Evolutionary conservation across 208 protist genomes (phyloP), one percentile per base, ranked within the genome.

Genomic region (Herpetomonas samuelpessoai): DNA sequence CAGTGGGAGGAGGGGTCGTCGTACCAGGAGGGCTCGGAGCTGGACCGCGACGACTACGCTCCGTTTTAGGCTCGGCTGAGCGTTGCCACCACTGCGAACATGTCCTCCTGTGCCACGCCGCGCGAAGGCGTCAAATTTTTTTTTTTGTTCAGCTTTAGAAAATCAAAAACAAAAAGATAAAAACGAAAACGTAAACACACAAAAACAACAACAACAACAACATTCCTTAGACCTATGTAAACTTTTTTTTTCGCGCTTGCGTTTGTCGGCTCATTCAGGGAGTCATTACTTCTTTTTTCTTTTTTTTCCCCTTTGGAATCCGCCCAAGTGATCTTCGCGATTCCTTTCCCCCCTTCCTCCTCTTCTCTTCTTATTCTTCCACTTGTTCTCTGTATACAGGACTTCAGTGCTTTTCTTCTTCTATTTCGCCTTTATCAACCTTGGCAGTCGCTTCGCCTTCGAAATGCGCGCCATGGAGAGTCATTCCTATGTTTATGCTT

Each of bases 201-300:
- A n/a, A n/a, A n/a, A n/a, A n/a, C n/a, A n/a, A n/a, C n/a, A n/a
- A n/a, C n/a, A n/a, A n/a, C n/a, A n/a, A n/a, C n/a, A n/a, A 26
- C n/a, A 55, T n/a, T n/a, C n/a, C n/a, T n/a, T n/a, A n/a, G n/a
- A n/a, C n/a, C n/a, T n/a, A n/a, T n/a, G n/a, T n/a, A n/a, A n/a
- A n/a, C 50, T 55, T 59, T 47, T 59, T 59, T 47, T 6, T 51
- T 51, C 9, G 12, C 9, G 7, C 46, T 51, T 51, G 9, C 21
- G 9, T 19, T 24, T 51, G 46, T 51, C 22, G 9, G 9, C 46
- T 25, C 7, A 48, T 21, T 4, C 10, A 59, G 25, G n/a, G 24
- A 48, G 10, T 12, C 16, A 26, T 47, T 31, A 48, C 48, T 59
- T 59, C 39, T 6, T 49, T 59, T 59, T 59, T 24, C n/a, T 59